Conservation (phyloP, 805 yeast species). For the Candida tibetensis region DNA sequence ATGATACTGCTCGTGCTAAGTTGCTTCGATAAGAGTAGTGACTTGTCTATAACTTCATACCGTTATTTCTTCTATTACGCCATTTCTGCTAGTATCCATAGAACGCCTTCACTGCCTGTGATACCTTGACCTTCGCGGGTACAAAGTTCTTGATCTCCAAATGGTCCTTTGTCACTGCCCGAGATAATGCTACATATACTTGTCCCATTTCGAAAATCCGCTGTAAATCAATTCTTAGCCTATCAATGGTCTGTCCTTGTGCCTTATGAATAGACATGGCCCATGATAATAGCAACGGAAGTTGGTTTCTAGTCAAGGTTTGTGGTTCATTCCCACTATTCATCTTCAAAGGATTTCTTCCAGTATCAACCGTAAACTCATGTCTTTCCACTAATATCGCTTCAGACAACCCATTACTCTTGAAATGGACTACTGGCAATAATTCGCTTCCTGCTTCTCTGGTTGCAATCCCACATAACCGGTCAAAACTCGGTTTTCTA, state of each 20-base stretch:
- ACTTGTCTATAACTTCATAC: too few relatives aligned
- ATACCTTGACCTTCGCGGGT: slow-evolving; percentile 47
- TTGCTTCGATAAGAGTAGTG: too few relatives aligned
- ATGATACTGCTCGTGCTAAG: too few relatives aligned
- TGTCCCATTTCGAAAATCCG: slow-evolving; percentile 78
- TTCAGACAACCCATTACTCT: slow-evolving; percentile 29
- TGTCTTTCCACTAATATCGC: slow-evolving; percentile 34
- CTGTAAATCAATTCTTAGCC: slow-evolving; percentile 66
- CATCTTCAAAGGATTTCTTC: slow-evolving; percentile 6
- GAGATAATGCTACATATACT: slow-evolving; percentile 76
- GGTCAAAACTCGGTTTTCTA: slow-evolving; percentile 21
- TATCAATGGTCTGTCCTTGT: slow-evolving; percentile 76
- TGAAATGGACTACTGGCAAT: slow-evolving; percentile 49
- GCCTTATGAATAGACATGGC: slow-evolving; percentile 82
- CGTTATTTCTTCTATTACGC: too few relatives aligned
- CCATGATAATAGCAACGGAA: slow-evolving; percentile 76
- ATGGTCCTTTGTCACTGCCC: slow-evolving; percentile 67
- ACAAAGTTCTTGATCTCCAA: slow-evolving; percentile 67
- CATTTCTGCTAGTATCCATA: too few relatives aligned
- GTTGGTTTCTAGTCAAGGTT: slow-evolving; percentile 48
- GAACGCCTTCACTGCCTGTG: slow-evolving; percentile 33
- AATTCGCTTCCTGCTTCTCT: slow-evolving; percentile 18
- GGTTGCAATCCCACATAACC: slow-evolving; percentile 21
- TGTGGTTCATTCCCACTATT: slow-evolving; percentile 11
- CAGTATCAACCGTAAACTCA: slow-evolving; percentile 35